Evolutionary conservation across 2,329 filamentous ascomycete genomes (phyloP).

Genomic region (Fusarium sp.): DNA sequence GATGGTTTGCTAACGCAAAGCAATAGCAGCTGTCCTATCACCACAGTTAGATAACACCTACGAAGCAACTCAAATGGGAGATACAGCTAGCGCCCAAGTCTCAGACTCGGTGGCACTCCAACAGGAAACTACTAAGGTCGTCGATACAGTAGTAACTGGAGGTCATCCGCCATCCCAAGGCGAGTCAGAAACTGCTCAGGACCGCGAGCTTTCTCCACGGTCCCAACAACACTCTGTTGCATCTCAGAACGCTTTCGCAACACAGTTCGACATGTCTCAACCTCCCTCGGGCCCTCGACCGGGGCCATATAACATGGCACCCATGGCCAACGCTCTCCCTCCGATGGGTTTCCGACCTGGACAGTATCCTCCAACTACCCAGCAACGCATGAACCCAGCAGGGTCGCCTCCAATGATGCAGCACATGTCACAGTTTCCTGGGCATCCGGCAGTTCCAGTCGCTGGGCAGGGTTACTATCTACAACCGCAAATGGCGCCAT

Average conservation of each 20-base stretch:
- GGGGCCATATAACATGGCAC: slow-evolving; percentile 60
- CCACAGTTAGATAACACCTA: slow-evolving; percentile 5
- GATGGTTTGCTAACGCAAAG: slow-evolving; percentile 4
- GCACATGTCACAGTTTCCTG: slow-evolving; percentile 55
- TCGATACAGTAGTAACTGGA: slow-evolving; percentile 8
- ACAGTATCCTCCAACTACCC: slow-evolving; percentile 52
- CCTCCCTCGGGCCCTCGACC: slow-evolving; percentile 36
- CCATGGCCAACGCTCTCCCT: slow-evolving; percentile 59
- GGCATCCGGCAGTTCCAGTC: slow-evolving; percentile 53
- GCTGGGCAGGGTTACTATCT: slow-evolving; percentile 60
- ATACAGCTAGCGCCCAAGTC: slow-evolving; percentile 32
- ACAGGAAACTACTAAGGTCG: slow-evolving; percentile 15
- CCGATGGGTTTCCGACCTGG: slow-evolving; percentile 53
- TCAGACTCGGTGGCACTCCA: slow-evolving; percentile 24
- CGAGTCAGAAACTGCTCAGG: slow-evolving; percentile 32
- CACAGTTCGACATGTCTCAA: slow-evolving; percentile 57
- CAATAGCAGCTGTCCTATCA: background rate
- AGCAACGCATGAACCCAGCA: slow-evolving; percentile 50
- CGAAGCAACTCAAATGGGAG: slow-evolving; percentile 38
- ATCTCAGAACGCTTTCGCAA: slow-evolving; percentile 54
- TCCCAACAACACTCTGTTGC: slow-evolving; percentile 45
- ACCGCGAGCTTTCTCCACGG: slow-evolving; percentile 35
- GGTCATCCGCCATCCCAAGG: slow-evolving; percentile 12
- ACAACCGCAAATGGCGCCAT: slow-evolving; percentile 57
- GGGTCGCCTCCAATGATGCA: slow-evolving; percentile 54